Conservation (phyloP, 352 stramenopile genomes). For the Phytopythium oedochilum region DNA sequence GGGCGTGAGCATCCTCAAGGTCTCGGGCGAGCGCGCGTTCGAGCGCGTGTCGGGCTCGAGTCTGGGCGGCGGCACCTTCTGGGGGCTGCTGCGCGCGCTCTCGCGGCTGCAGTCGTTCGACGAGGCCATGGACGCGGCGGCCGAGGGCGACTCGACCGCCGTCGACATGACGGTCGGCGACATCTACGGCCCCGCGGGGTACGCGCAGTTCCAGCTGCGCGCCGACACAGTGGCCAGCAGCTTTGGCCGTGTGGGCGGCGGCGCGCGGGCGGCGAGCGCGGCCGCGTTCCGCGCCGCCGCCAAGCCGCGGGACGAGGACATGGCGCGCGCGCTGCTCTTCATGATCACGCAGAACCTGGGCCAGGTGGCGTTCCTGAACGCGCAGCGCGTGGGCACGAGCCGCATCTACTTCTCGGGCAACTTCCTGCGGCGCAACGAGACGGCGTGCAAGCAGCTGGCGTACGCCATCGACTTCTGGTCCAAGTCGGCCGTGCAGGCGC, state of each 20-base stretch:
- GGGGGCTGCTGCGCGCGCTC: conserved; percentile 92
- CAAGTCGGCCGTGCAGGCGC: conserved; percentile 82
- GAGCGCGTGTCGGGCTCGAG: conserved; percentile 96
- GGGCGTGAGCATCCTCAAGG: conserved; percentile 95
- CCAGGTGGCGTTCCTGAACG: conserved; percentile 94
- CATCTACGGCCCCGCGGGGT: conserved; percentile 94
- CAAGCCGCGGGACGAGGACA: conserved; percentile 87
- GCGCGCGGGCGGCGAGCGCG: neutral
- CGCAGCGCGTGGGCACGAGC: conserved; percentile 86
- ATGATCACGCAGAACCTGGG: conserved; percentile 99
- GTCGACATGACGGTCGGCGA: conserved; percentile 98
- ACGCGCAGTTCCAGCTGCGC: conserved; percentile 87
- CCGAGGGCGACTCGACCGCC: conserved; percentile 56
- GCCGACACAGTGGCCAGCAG: conserved; percentile 91
- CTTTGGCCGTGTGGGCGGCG: conserved; percentile 94
- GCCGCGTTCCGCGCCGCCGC: conserved; percentile 2
- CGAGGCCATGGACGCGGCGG: conserved; percentile 70
- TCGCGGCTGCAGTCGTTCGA: conserved; percentile 83
- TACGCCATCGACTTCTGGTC: conserved; percentile 98
- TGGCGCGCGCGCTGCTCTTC: conserved; percentile 93
- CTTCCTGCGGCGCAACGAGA: conserved; percentile 96
- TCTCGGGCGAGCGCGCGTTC: conserved; percentile 87
- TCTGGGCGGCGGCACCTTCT: conserved; percentile 97
- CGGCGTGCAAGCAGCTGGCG: conserved; percentile 83
- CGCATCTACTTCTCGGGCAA: conserved; percentile 96